These are phyloP conservation scores for Adenanthera pavonina DNA, from an alignment of 306 rosid genomes.

Conservation along the genomic window DNA sequence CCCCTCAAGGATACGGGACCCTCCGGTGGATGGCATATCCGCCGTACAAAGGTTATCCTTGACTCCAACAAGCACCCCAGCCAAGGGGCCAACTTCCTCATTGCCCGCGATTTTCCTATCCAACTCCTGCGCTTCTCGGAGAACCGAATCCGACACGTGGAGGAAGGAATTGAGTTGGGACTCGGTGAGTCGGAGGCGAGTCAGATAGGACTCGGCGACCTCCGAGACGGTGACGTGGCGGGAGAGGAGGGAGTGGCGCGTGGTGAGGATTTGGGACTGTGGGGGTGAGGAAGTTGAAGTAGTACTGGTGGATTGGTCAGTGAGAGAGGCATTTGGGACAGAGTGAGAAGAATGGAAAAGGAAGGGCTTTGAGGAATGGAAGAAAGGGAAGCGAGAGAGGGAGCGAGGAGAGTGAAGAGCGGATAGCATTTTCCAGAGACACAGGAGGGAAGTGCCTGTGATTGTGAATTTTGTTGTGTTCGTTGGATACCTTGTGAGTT, in stretches of 20 bases:
- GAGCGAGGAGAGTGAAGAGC: slow-evolving; percentile 84
- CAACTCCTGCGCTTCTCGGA: slow-evolving; percentile 57
- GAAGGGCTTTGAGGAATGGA: slow-evolving; percentile 40
- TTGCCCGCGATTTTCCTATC: slow-evolving; percentile 60
- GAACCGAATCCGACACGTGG: slow-evolving; percentile 64
- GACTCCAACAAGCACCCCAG: slow-evolving; percentile 84
- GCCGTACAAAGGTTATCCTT: slow-evolving; percentile 93
- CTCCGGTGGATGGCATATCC: slow-evolving; percentile 91
- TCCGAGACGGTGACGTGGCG: slow-evolving; percentile 67
- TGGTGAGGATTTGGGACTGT: slow-evolving; percentile 79
- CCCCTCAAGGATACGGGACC: slow-evolving; percentile 75
- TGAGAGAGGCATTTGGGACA: slow-evolving; percentile 51
- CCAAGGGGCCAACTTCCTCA: slow-evolving; percentile 76
- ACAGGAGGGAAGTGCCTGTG: neutral
- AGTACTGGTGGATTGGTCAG: slow-evolving; percentile 48
- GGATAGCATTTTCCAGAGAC: slow-evolving; percentile 59
- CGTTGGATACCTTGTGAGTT: neutral
- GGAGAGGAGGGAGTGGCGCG: slow-evolving; percentile 80
- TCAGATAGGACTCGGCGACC: slow-evolving; percentile 64
- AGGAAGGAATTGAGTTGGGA: slow-evolving; percentile 84
- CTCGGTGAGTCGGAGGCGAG: slow-evolving; percentile 74
- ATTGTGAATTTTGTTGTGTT: neutral
- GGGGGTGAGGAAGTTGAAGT: slow-evolving; percentile 37
- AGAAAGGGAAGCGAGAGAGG: slow-evolving; percentile 53
- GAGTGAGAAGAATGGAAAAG: slow-evolving; percentile 46